Percentiles rank a stretch among this genome's conserved stretches.
Evolutionary conservation across 257 asterid genomes (phyloP).

Genomic region (Solanum etuberosum): DNA sequence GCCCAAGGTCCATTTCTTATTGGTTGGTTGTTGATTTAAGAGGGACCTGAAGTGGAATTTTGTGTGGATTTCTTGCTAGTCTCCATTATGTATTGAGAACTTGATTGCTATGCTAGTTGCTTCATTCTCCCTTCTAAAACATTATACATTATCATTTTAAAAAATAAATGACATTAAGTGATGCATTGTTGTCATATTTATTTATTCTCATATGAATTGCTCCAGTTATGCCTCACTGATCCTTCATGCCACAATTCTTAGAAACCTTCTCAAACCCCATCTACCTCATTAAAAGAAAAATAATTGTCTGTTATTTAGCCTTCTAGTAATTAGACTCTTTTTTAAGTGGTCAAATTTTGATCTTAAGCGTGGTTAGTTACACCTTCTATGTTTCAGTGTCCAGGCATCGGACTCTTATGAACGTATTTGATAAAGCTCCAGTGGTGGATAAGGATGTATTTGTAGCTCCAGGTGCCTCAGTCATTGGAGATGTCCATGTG

Average conservation of each 20-base stretch:
- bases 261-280: not conserved
- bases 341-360: not conserved
- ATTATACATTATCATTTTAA: not conserved
- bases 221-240: not conserved
- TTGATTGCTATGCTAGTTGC: not conserved
- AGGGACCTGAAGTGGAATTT: not conserved
- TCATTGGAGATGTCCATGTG: slow-evolving; percentile 68
- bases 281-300: not conserved
- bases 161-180: not conserved
- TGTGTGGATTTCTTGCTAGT: not conserved
- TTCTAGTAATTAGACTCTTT: not conserved
- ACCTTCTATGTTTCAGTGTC: slow-evolving; percentile 37
- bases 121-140: not conserved
- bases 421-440: slow-evolving; percentile 56
- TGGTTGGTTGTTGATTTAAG: not conserved
- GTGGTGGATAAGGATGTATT: slow-evolving; percentile 63
- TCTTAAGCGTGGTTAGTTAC: not conserved
- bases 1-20: not conserved
- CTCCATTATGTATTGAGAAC: not conserved
- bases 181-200: not conserved
- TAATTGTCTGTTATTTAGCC: not conserved
- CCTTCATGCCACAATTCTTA: not conserved
- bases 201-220: not conserved
- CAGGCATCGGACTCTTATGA: slow-evolving; percentile 79
- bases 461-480: slow-evolving; percentile 77